These are phyloP conservation scores for Cyanidiococcus yangmingshanensis DNA, from an alignment of 23 red algal genomes.

Conservation along the genomic window DNA sequence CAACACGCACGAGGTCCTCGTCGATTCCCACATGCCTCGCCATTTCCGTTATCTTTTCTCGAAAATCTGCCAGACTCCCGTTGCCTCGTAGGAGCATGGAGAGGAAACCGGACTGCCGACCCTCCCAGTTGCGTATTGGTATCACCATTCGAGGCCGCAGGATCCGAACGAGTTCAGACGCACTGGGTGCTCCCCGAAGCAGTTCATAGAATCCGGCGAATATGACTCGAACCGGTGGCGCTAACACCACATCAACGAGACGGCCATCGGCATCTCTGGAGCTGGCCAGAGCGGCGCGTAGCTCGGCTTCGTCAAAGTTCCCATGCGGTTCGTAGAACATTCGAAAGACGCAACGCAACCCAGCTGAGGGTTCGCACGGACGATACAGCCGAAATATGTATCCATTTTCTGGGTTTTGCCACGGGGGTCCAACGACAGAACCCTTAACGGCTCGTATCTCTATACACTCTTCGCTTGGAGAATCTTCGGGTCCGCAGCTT, in stretches of 20 bases:
- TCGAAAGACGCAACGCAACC: not conserved
- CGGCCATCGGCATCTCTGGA: not conserved
- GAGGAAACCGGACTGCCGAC: constrained; percentile 12
- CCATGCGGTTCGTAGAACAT: constrained; percentile 80
- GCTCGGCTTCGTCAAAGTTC: not conserved
- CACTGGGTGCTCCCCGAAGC: constrained; percentile 1
- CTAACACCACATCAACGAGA: not conserved
- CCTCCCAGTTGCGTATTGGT: constrained; percentile 12
- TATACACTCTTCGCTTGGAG: not conserved
- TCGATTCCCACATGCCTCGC: not conserved
- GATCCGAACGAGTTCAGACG: not conserved
- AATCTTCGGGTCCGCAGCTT: not conserved
- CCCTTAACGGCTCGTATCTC: constrained; percentile 26
- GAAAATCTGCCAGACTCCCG: constrained; percentile 3
- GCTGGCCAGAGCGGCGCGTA: not conserved
- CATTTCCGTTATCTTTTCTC: not conserved
- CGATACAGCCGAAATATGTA: constrained; percentile 34
- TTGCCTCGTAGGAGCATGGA: not conserved
- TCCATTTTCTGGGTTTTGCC: constrained; percentile 49
- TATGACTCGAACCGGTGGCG: not conserved
- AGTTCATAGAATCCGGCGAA: not conserved
- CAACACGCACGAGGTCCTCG: not conserved
- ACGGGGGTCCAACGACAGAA: constrained; percentile 58
- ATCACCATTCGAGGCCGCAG: not conserved
- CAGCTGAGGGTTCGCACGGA: too few relatives aligned